Conservation (phyloP, 352 stramenopile genomes). For the Phytophthora cactorum region DNA sequence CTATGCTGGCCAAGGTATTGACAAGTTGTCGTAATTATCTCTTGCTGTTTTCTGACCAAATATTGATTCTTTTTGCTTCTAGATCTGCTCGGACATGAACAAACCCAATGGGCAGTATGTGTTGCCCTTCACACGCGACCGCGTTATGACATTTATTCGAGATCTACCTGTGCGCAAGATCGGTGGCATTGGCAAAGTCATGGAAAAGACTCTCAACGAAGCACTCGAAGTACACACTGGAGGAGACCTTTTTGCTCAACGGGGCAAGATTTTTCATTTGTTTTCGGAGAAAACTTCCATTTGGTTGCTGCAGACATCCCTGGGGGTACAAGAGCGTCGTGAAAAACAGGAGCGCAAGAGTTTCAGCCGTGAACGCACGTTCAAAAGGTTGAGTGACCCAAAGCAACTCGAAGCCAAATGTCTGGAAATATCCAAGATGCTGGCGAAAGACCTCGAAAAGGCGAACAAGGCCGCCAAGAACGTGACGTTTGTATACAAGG, state of each 20-base stretch:
- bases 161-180: constrained; percentile 93
- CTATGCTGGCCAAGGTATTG: constrained; percentile 92
- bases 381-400: constrained; percentile 50
- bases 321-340: constrained; percentile 60
- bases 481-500: constrained; percentile 80
- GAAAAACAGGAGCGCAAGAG: constrained; percentile 77
- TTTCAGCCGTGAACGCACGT: constrained; percentile 81
- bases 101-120: constrained; percentile 97
- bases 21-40: not conserved
- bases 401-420: constrained; percentile 66
- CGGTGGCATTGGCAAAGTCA: constrained; percentile 95
- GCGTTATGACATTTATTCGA: constrained; percentile 90
- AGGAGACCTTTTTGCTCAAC: constrained; percentile 70
- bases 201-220: constrained; percentile 91
- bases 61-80: constrained; percentile 1
- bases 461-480: constrained; percentile 52
- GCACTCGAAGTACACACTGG: constrained; percentile 88
- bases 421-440: constrained; percentile 60
- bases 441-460: constrained; percentile 62
- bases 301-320: constrained; percentile 75
- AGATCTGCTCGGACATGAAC: constrained; percentile 96
- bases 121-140: constrained; percentile 76
- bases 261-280: constrained; percentile 65
- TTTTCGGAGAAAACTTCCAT: constrained; percentile 71
- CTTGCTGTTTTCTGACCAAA: constrained; percentile 4